These are phyloP conservation scores for Solanum ossicruentum DNA, from an alignment of 257 asterid species.

Conservation along the genomic window DNA sequence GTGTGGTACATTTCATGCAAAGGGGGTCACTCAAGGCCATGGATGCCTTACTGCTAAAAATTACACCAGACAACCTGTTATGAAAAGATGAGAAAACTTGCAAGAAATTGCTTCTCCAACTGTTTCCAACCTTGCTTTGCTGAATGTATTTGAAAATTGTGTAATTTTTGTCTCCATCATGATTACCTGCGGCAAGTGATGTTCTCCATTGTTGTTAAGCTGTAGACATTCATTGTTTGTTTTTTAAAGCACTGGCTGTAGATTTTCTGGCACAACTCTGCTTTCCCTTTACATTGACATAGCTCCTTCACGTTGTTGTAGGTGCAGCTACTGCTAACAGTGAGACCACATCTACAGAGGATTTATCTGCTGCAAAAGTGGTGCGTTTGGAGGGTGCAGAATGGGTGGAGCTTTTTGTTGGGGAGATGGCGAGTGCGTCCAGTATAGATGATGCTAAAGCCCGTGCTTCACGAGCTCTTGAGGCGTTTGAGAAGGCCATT, in stretches of 20 bases:
- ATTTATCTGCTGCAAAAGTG: slow-evolving; percentile 6
- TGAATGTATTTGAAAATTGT: neutral
- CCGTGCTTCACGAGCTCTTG: slow-evolving; percentile 29
- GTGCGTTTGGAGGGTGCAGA: slow-evolving; percentile 16
- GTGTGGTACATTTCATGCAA: neutral
- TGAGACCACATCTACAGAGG: slow-evolving; percentile 18
- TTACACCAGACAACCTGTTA: neutral
- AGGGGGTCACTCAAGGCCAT: neutral
- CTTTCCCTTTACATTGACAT: neutral
- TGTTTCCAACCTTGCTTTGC: neutral
- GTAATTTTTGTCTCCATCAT: neutral
- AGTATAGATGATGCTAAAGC: slow-evolving; percentile 33
- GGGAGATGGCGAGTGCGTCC: slow-evolving; percentile 32
- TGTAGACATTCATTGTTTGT: neutral
- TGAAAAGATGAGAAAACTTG: neutral
- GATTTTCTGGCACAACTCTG: neutral
- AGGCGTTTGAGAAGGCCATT: slow-evolving; percentile 31
- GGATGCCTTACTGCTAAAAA: neutral
- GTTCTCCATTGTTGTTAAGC: neutral
- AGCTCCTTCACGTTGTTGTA: slow-evolving; percentile 6
- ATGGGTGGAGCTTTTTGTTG: slow-evolving; percentile 35
- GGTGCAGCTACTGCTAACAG: slow-evolving; percentile 21
- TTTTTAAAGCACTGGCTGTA: neutral
- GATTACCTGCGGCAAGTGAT: neutral
- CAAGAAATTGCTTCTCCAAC: neutral